A percentile compares a stretch with the other conserved stretches of the same genome.
These are phyloP conservation scores for Ophiocordyceps camponoti-rufipedis DNA, from an alignment of 2,329 filamentous ascomycete species.

Conservation along the genomic window DNA sequence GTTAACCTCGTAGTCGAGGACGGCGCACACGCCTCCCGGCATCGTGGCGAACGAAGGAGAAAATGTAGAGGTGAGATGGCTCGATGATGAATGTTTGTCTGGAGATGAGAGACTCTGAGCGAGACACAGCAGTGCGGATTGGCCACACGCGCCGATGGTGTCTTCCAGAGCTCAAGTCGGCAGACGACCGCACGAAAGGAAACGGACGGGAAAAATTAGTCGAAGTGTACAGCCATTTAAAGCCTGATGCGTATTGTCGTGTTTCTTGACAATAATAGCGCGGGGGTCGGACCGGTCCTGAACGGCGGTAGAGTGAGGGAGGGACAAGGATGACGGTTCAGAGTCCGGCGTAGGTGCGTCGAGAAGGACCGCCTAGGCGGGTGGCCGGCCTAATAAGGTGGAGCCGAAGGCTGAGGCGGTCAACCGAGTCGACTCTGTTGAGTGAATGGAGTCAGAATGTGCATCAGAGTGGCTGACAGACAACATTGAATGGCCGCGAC, in stretches of 20 bases:
- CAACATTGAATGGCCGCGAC: too few species aligned
- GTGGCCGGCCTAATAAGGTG: not conserved
- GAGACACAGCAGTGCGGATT: slow-evolving; percentile 3
- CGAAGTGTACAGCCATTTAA: slow-evolving; percentile 16
- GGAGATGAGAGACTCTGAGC: slow-evolving; percentile 2
- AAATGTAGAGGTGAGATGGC: slow-evolving; percentile 5
- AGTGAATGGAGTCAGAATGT: not conserved
- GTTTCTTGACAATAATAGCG: slow-evolving; percentile 5
- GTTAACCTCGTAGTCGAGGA: slow-evolving; percentile 94
- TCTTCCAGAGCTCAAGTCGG: not conserved
- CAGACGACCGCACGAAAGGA: not conserved
- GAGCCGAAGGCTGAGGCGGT: not conserved
- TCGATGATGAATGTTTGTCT: slow-evolving; percentile 23
- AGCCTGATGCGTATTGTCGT: slow-evolving; percentile 6
- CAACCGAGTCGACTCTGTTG: not conserved
- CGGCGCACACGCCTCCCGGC: slow-evolving; percentile 74
- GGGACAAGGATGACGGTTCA: not conserved
- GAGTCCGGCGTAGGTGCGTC: not conserved
- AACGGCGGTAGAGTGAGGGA: not conserved
- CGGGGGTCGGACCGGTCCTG: not conserved
- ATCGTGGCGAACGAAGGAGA: slow-evolving; percentile 22
- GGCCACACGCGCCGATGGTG: not conserved
- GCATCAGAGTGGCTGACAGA: too few species aligned
- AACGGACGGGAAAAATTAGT: slow-evolving; percentile 7
- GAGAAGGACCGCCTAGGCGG: not conserved